These are phyloP conservation scores for Botrytis fragariae DNA, from an alignment of 2,329 filamentous ascomycete genomes.

Conservation along the genomic window DNA sequence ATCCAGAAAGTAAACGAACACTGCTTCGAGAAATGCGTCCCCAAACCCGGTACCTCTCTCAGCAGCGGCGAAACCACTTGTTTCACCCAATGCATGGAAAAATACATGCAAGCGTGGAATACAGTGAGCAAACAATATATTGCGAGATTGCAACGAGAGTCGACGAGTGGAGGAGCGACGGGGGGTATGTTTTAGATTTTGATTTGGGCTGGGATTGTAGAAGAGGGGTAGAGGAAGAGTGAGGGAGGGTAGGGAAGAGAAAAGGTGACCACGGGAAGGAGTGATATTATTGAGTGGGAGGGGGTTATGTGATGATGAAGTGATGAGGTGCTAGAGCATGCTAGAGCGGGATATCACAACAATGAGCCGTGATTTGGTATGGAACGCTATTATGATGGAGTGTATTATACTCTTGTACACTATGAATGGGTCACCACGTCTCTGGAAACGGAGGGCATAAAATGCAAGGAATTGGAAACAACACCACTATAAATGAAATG, in stretches of 20 bases:
- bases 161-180: not conserved
- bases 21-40: conserved; percentile 76
- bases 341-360: not conserved
- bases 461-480: not conserved
- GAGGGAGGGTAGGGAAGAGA: too few relatives aligned
- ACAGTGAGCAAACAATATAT: conserved; percentile 68
- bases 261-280: not conserved
- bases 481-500: conserved; percentile 9
- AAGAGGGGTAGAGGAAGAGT: not conserved
- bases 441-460: not conserved
- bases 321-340: not conserved
- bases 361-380: not conserved
- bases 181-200: conserved; percentile 10
- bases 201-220: not conserved
- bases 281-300: not conserved
- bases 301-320: not conserved
- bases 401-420: conserved; percentile 20
- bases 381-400: not conserved
- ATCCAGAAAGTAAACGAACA: conserved; percentile 73
- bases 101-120: conserved; percentile 82
- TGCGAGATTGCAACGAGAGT: conserved; percentile 38
- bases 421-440: not conserved
- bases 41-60: conserved; percentile 65
- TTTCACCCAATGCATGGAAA: conserved; percentile 76
- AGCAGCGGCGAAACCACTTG: conserved; percentile 64